Percentiles rank a stretch among this genome's conserved stretches.
Evolutionary conservation across 1,139 yeast genomes (phyloP).

Genomic region (Debaryomyces sp.): DNA sequence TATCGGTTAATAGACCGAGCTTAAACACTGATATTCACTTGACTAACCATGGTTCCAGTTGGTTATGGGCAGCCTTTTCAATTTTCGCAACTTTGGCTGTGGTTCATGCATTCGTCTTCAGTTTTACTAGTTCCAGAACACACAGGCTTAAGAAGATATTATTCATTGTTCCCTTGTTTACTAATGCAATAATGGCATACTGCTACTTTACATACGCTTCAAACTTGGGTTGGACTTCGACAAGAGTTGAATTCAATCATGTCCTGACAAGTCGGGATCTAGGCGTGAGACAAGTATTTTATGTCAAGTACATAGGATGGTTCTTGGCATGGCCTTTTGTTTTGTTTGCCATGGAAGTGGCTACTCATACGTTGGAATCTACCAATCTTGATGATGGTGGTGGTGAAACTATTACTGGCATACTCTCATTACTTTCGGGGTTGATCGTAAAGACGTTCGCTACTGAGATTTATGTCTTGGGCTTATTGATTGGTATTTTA

Average conservation of each 20-base stretch:
- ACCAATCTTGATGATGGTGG: slow-evolving; percentile 21
- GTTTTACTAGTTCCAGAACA: slow-evolving; percentile 38
- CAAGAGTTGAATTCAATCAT: slow-evolving; percentile 58
- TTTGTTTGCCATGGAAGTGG: slow-evolving; percentile 48
- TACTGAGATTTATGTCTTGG: slow-evolving; percentile 53
- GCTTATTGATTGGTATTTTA: slow-evolving; percentile 56
- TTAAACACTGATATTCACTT: slow-evolving; percentile 50
- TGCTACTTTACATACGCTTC: slow-evolving; percentile 69
- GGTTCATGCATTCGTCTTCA: slow-evolving; percentile 41
- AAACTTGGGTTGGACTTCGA: slow-evolving; percentile 63
- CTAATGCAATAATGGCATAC: slow-evolving; percentile 50
- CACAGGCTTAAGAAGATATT: slow-evolving; percentile 41
- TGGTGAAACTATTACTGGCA: slow-evolving; percentile 25
- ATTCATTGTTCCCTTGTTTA: slow-evolving; percentile 48
- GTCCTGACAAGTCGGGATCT: slow-evolving; percentile 38
- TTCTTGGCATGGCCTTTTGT: slow-evolving; percentile 63
- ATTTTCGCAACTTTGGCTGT: slow-evolving; percentile 48
- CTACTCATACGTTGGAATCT: slow-evolving; percentile 38
- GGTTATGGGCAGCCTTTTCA: slow-evolving; percentile 71
- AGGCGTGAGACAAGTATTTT: slow-evolving; percentile 63
- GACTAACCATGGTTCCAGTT: slow-evolving; percentile 63
- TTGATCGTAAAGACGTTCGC: slow-evolving; percentile 40
- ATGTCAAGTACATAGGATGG: slow-evolving; percentile 69
- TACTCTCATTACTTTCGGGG: slow-evolving; percentile 26
- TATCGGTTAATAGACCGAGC: slow-evolving; percentile 48